A percentile compares a stretch with the other conserved stretches of the same genome.
Evolutionary conservation across 148 eudicot species (phyloP).

Genomic region (Silene latifolia): DNA sequence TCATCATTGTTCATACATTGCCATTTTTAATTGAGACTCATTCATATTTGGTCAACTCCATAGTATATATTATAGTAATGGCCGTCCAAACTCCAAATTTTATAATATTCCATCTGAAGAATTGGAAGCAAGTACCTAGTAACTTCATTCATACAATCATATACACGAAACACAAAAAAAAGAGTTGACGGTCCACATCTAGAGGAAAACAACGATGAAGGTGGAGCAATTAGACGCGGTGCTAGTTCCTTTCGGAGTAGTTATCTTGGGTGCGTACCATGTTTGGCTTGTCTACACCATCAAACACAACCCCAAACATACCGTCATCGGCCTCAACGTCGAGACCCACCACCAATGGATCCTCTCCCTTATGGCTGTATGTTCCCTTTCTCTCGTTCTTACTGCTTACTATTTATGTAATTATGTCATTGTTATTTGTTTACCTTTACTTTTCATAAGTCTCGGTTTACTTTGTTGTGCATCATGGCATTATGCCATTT

Average conservation of each 20-base stretch:
- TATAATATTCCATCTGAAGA: background rate
- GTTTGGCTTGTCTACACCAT: constrained; percentile 52
- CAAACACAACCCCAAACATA: constrained; percentile 37
- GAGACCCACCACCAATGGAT: constrained; percentile 63
- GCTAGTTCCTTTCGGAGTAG: constrained; percentile 53
- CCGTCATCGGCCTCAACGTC: constrained; percentile 69
- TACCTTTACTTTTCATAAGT: background rate
- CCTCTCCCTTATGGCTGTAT: constrained; percentile 53
- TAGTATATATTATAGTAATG: background rate
- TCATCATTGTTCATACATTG: too few relatives aligned
- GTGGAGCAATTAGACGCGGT: constrained; percentile 44
- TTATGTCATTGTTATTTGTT: too few relatives aligned
- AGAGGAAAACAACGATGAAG: constrained; percentile 28
- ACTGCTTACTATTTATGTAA: too few relatives aligned
- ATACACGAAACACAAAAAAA: too few relatives aligned
- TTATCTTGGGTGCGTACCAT: constrained; percentile 46
- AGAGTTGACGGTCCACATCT: too few relatives aligned
- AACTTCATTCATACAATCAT: background rate
- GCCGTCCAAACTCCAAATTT: background rate
- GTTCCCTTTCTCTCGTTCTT: constrained; percentile 4
- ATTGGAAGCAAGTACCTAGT: background rate
- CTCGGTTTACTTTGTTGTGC: too few relatives aligned
- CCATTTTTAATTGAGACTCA: background rate
- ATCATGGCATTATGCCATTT: too few relatives aligned
- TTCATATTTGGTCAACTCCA: background rate